A percentile compares a stretch with the other conserved stretches of the same genome.
Conservation (phyloP, 495 filamentous ascomycete species). For the Tuber calosporum region DNA sequence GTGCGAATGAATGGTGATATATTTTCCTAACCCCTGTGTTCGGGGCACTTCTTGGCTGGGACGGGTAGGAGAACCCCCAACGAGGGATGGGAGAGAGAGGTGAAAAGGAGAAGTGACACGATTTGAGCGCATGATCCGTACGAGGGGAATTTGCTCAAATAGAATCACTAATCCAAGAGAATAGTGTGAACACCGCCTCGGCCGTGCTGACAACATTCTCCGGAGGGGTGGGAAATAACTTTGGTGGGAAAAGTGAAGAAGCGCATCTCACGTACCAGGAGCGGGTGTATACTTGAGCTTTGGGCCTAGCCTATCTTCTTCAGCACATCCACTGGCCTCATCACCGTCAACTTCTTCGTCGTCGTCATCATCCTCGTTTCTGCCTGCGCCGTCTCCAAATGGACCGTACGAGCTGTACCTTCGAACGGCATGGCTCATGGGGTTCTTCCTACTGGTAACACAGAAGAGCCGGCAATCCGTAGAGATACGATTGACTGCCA, state of each 20-base stretch:
- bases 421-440: constrained; percentile 39
- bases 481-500: constrained; percentile 38
- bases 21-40: not conserved
- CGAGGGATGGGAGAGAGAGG: constrained; percentile 4
- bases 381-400: constrained; percentile 31
- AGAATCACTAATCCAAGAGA: constrained; percentile 12
- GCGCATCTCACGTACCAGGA: constrained; percentile 33
- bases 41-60: not conserved
- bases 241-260: constrained; percentile 22
- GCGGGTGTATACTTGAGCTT: constrained; percentile 42
- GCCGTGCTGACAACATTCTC: constrained; percentile 11
- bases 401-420: constrained; percentile 40
- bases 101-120: not conserved
- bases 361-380: constrained; percentile 35
- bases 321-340: constrained; percentile 24
- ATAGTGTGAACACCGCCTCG: constrained; percentile 25
- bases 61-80: not conserved
- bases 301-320: constrained; percentile 40
- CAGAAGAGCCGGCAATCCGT: constrained; percentile 42
- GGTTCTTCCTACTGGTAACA: constrained; percentile 42
- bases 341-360: constrained; percentile 39
- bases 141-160: constrained; percentile 19
- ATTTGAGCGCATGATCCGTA: constrained; percentile 2
- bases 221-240: constrained; percentile 26
- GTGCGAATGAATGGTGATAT: not conserved